Evolutionary conservation across 192 early-diverging fungal genomes (phyloP).

Genomic region (Geranomyces michiganensis): DNA sequence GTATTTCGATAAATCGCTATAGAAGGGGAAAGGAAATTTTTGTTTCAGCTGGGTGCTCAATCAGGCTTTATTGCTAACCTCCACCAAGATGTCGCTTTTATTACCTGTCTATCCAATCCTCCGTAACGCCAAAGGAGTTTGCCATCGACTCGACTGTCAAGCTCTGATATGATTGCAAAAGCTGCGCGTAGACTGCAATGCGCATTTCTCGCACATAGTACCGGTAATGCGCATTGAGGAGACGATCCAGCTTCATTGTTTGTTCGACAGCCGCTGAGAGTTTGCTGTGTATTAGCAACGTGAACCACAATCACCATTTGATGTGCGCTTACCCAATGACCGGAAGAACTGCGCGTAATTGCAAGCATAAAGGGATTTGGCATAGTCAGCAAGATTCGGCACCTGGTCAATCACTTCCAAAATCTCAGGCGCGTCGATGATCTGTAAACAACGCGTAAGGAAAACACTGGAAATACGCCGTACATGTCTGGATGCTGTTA

Average conservation of each 20-base stretch:
- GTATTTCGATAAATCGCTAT: slow-evolving; percentile 88
- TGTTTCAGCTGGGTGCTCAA: too few relatives aligned
- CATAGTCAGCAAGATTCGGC: slow-evolving; percentile 79
- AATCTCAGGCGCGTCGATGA: slow-evolving; percentile 94
- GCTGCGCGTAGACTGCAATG: slow-evolving; percentile 93
- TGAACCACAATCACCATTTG: neutral
- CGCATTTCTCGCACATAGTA: slow-evolving; percentile 99
- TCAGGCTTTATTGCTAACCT: neutral
- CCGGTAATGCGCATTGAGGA: slow-evolving; percentile 83
- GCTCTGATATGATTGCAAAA: slow-evolving; percentile 92
- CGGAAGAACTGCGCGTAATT: slow-evolving; percentile 92
- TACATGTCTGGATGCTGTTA: too few relatives aligned
- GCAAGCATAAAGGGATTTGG: slow-evolving; percentile 88
- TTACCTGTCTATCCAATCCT: slow-evolving; percentile 92
- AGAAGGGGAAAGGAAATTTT: neutral
- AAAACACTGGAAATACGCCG: neutral
- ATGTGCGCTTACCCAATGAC: slow-evolving; percentile 62
- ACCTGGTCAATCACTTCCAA: slow-evolving; percentile 92
- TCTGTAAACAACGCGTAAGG: too few relatives aligned
- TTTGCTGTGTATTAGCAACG: neutral
- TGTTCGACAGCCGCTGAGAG: slow-evolving; percentile 56
- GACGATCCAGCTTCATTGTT: slow-evolving; percentile 70
- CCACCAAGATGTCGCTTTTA: too few relatives aligned
- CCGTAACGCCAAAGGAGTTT: slow-evolving; percentile 90
- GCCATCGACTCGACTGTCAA: slow-evolving; percentile 97